These are phyloP conservation scores for Rhodotorula taiwanensis DNA, from an alignment of 768 basidiomycete genomes.

Conservation along the genomic window DNA sequence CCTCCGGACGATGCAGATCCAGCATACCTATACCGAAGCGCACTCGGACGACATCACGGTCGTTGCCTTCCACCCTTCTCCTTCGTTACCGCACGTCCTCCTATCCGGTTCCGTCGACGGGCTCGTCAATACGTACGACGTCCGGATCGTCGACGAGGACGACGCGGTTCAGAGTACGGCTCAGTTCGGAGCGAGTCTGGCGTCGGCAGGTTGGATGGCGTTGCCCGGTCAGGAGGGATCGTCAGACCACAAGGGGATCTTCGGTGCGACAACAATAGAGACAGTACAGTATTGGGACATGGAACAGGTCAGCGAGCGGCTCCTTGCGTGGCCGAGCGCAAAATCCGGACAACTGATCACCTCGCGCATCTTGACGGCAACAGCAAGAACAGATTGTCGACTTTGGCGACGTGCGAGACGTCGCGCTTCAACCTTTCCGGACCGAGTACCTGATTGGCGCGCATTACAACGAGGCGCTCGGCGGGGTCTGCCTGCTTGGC, in stretches of 20 bases:
- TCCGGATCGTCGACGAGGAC: slow-evolving; percentile 40
- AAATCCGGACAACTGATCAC: no score
- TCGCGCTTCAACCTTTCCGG: slow-evolving; percentile 36
- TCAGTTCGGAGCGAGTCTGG: slow-evolving; percentile 36
- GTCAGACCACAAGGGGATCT: slow-evolving; percentile 26
- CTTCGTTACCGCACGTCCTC: slow-evolving; percentile 35
- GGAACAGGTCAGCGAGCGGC: slow-evolving; percentile 26
- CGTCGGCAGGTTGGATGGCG: slow-evolving; percentile 35
- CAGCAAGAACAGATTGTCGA: slow-evolving; percentile 34
- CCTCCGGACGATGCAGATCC: slow-evolving; percentile 24
- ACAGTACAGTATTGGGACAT: slow-evolving; percentile 38
- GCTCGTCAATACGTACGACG: slow-evolving; percentile 38
- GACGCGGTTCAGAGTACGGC: slow-evolving; percentile 38
- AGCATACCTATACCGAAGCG: slow-evolving; percentile 38
- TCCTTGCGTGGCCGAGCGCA: no score
- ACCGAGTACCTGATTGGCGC: slow-evolving; percentile 38
- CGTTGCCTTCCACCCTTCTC: slow-evolving; percentile 39
- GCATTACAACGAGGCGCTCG: slow-evolving; percentile 25
- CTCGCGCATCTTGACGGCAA: neutral
- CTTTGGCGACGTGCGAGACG: slow-evolving; percentile 38
- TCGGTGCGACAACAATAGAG: slow-evolving; percentile 38
- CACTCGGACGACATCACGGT: slow-evolving; percentile 41
- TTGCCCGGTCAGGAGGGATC: slow-evolving; percentile 8
- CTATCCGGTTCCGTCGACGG: slow-evolving; percentile 39
- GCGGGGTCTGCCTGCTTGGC: slow-evolving; percentile 34